Base-by-base conservation (phyloP, 1,284 basidiomycete species). In the Cryptococcus deneoformans region DNA sequence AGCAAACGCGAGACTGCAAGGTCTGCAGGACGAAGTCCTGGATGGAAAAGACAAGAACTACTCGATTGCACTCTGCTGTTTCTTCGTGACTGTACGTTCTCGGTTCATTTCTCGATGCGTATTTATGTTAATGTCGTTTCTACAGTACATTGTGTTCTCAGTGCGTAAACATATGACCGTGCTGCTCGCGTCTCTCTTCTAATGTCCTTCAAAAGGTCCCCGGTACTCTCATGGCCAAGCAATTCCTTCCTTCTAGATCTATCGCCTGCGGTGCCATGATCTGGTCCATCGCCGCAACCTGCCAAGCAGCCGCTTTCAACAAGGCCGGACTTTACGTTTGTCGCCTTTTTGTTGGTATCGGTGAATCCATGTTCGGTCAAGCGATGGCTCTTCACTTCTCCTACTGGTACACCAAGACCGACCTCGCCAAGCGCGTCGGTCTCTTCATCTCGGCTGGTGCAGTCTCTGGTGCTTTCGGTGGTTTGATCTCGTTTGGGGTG, bases 371-470 rank as follows among this genome's bases (percentile, higher is more conserved):
- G 53, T 76, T 76, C 47, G 75, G 76, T 20, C 76, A 77, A 58
- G 69, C 73, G 1, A 73, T 77, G 66, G 76, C 73, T 0, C 61
- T 72, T 39, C 69, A 70, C 57, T 55, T 71, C 9, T 71, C 58
- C 39, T 64, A 61, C 59, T 80, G 73, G 72, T 81, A 80, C 70
- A 76, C 68, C 39, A 77, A 77, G 62, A 46, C 52, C 0, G 80
- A 81, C 54, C 63, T 80, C 12, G 75, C 78, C 20, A 77, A 77
- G 54, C 74, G 80, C 3, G 68, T 80, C 53, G 76, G 76, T 39
- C 55, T 80, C 3, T 81, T 80, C 74, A 80, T 81, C 60, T 71
- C 70, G 0, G 79, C 78, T 7, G 78, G 78, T 43, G 66, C 76
- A 1, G 53, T 79, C 5, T 59, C 67, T 0, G 76, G 77, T 40